Base-by-base conservation (phyloP, 257 asterid genomes). In the Jacaranda copaia region DNA sequence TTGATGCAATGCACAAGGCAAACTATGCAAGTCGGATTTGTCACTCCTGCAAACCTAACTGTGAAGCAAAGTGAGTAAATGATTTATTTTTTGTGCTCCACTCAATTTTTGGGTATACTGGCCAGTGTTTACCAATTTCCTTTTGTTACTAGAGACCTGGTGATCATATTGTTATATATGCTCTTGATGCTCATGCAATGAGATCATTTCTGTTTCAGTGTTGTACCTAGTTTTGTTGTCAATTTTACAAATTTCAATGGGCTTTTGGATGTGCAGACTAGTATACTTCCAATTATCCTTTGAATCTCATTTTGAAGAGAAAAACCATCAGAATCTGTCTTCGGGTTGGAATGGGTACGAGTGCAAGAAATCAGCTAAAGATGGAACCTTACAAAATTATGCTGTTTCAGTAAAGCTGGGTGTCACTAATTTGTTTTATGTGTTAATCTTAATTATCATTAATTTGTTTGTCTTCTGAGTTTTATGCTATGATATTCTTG, bases 1-100 rank as follows among this genome's bases (percentile, higher is more conserved):
- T 96, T 76, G 99, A 96, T 86, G 99, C 99, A 81, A 96, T 96
- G 99, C 99, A 96, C 92, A 96, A 96, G 85, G 98, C 99, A 38
- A 96, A 96, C 83, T 96, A 93, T 79, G 99, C 99, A 32, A 96
- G 99, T 82, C 92, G 99, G 74, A 96, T 96, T 82, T 96, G 99
- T 83, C 99, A 96, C 86, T 96, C 99, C 35, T 96, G 99, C 68
- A 86, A 92, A 78, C 99, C 99, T 63, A 96, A 96, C 79, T 96
- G 98, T 81, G 98, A 96, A 87, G 99, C 99, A 73, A 96, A 96
- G 99, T 96, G 85, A 86, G 97, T 83, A 39, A 15, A 15, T 69
- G 25, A 60, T 82, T 78, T 56, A 52, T 49, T 79, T 53, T 66
- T 67, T 48, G 9, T 67, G 45, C 52, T 52, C 39, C 39, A 42